Base-by-base conservation (phyloP, 106 monocot species). In the Dioscorea alata region DNA sequence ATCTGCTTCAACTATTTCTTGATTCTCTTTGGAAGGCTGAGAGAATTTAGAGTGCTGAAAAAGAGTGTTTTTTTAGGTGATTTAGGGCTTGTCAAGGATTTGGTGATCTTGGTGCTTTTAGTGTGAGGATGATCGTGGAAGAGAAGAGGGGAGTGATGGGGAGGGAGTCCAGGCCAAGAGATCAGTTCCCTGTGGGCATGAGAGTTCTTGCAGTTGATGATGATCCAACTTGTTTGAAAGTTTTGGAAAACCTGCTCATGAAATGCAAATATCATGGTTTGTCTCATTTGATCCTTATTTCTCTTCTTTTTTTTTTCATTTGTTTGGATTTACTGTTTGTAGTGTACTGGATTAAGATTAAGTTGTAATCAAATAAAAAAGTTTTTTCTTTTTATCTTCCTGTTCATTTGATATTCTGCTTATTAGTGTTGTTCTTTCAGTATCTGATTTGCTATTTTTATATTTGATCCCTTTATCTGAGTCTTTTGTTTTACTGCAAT, bases 171-270 rank as follows among this genome's bases (percentile, higher is more conserved):
- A 51, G 51, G 25, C 4, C 24, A 13, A 59, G 57, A 28, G 66
- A 74, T 57, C 63, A 23, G 65, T 74, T 74, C 17, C 74, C 74
- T 0, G 66, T 66, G 18, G 74, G 74, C 25, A 57, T 74, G 74
- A 53, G 74, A 2, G 66, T 74, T 18, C 74, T 74, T 19, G 66
- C 66, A 2, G 74, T 74, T 10, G 74, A 74, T 34, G 66, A 74
- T 49, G 74, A 74, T 58, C 66, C 74, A 20, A 59, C 48, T 48
- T 74, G 66, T 34, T 63, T 74, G 18, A 74, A 28, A 48, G 13
- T 66, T 33, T 12, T 74, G 35, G 74, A 66, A 42, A 48, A 23
- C 1, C 13, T 74, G 57, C 57, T 74, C 16, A 65, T 10, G 13
- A 34, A 59, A 17, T 74, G 74, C 66, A 57, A 60, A 12, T 74